phyloP scores from a whole-genome alignment of 805 yeast species.

The Candida maltosa region DNA sequence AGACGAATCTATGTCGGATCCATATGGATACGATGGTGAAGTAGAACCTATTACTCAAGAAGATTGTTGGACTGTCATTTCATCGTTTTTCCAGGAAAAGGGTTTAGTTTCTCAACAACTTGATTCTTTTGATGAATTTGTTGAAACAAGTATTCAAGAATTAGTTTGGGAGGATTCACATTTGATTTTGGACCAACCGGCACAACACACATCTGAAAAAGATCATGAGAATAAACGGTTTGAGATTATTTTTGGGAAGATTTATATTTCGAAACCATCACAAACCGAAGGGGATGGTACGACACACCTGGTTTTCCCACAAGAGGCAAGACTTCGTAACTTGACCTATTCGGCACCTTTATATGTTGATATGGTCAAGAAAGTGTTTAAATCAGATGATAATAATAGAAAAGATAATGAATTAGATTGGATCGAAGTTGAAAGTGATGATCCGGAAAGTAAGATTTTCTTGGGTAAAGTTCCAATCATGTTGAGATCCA shows the following conservation, averaged over 20 bases:
- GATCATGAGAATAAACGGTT: slow-evolving; percentile 90
- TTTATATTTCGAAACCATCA: slow-evolving; percentile 92
- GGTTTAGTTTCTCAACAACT: slow-evolving; percentile 97
- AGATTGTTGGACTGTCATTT: slow-evolving; percentile 98
- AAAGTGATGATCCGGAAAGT: slow-evolving; percentile 52
- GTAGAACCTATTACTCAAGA: slow-evolving; percentile 79
- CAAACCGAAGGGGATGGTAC: slow-evolving; percentile 99
- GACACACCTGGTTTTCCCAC: slow-evolving; percentile 98
- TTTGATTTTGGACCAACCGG: slow-evolving; percentile 93
- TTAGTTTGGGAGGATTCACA: slow-evolving; percentile 94
- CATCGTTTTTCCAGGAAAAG: slow-evolving; percentile 92
- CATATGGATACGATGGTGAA: slow-evolving; percentile 70
- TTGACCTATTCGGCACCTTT: slow-evolving; percentile 94
- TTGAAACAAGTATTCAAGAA: slow-evolving; percentile 94
- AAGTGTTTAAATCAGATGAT: slow-evolving; percentile 81
- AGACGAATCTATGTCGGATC: slow-evolving; percentile 41
- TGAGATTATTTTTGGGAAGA: slow-evolving; percentile 96
- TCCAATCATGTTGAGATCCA: slow-evolving; percentile 96
- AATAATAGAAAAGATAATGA: slow-evolving; percentile 45
- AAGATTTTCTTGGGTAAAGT: slow-evolving; percentile 93
- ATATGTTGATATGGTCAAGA: slow-evolving; percentile 92
- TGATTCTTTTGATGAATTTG: slow-evolving; percentile 97
- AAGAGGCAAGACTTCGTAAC: slow-evolving; percentile 95
- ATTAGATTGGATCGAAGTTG: slow-evolving; percentile 50
- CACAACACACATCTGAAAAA: slow-evolving; percentile 89